Evolutionary conservation across 2,329 filamentous ascomycete species (phyloP).

Genomic region (Trichoderma koningii): DNA sequence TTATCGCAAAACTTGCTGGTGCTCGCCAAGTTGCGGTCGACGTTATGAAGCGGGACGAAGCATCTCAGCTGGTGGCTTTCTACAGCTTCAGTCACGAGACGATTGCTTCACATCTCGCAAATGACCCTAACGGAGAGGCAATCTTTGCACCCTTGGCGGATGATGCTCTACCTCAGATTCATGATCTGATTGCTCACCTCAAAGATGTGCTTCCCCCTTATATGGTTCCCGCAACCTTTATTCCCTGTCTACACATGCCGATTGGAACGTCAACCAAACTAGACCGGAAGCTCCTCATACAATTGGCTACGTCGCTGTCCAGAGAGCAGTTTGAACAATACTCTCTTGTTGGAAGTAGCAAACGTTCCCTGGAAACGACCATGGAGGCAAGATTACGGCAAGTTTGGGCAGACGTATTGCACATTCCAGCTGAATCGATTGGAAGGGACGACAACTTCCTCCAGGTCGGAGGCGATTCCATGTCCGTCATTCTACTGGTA

Average conservation of each 20-base stretch:
- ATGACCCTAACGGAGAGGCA: no score
- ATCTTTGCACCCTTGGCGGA: neutral
- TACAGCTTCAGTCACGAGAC: neutral
- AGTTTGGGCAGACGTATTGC: slow-evolving; percentile 12
- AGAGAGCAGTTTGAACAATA: neutral
- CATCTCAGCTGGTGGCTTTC: neutral
- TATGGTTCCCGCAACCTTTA: slow-evolving; percentile 5
- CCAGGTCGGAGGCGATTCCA: slow-evolving; percentile 31
- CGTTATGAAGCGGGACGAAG: neutral
- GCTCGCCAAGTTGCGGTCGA: slow-evolving; percentile 1
- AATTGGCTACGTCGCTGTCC: neutral
- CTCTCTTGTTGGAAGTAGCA: neutral
- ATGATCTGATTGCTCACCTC: neutral
- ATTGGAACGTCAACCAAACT: slow-evolving; percentile 4
- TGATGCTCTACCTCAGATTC: neutral
- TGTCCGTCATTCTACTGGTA: slow-evolving; percentile 12
- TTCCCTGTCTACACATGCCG: slow-evolving; percentile 8
- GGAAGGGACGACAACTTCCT: slow-evolving; percentile 30
- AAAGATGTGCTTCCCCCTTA: neutral
- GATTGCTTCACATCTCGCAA: neutral
- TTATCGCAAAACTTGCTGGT: neutral
- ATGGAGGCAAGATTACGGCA: neutral
- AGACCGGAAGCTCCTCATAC: neutral
- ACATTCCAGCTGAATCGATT: slow-evolving; percentile 21
- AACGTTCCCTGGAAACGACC: neutral